A percentile compares a stretch with the other conserved stretches of the same genome.
These are phyloP conservation scores for Camelina sativa DNA, from an alignment of 345 rosid genomes.

Conservation along the genomic window DNA sequence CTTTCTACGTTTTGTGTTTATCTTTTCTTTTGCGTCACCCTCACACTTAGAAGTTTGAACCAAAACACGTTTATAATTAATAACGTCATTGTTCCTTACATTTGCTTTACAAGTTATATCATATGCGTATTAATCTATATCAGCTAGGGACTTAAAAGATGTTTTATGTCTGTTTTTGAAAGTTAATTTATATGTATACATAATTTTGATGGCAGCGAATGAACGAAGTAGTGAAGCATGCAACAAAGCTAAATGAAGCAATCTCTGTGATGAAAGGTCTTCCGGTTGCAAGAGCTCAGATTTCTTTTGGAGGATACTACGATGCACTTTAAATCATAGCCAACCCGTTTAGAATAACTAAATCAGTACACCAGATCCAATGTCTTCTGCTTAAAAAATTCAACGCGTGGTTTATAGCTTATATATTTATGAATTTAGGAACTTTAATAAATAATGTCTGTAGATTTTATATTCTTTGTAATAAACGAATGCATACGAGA, in stretches of 20 bases:
- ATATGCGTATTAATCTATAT: not conserved
- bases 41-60: slow-evolving; percentile 5
- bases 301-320: slow-evolving; percentile 78
- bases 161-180: no score
- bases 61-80: slow-evolving; percentile 2
- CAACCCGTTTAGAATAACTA: not conserved
- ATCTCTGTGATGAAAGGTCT: slow-evolving; percentile 74
- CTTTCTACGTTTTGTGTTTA: slow-evolving; percentile 36
- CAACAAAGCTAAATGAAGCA: slow-evolving; percentile 69
- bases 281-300: slow-evolving; percentile 79
- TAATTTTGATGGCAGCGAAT: slow-evolving; percentile 55
- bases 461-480: no score
- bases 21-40: slow-evolving; percentile 21
- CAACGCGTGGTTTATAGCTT: not conserved
- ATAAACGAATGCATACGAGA: no score
- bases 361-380: slow-evolving; percentile 5
- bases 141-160: no score
- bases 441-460: not conserved
- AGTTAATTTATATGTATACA: no score
- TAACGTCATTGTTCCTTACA: slow-evolving; percentile 29
- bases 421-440: not conserved
- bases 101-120: not conserved
- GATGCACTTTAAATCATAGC: slow-evolving; percentile 38
- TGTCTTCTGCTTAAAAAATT: not conserved
- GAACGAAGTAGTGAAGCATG: slow-evolving; percentile 69